A percentile compares a stretch with the other conserved stretches of the same genome.
phyloP scores from a whole-genome alignment of 495 filamentous ascomycete genomes.

The Trichocladium uniseriatum region DNA sequence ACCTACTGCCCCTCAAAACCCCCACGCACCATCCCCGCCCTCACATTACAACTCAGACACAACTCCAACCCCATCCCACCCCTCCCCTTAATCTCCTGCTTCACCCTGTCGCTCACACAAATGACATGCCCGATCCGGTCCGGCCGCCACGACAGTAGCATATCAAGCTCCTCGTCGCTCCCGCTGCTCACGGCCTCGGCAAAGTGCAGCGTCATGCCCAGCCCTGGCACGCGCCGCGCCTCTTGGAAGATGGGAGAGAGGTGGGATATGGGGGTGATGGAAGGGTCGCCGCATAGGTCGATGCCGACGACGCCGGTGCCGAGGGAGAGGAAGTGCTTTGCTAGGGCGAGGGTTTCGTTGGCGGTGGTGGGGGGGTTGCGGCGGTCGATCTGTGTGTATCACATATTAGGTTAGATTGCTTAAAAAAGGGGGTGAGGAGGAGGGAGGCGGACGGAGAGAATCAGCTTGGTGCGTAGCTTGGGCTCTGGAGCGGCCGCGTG shows the following conservation, averaged over 20 bases:
- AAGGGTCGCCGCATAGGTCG: conserved; percentile 76
- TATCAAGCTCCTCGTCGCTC: conserved; percentile 47
- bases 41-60: conserved; percentile 73
- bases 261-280: conserved; percentile 43
- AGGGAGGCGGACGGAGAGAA: conserved; percentile 45
- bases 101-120: conserved; percentile 51
- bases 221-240: no score
- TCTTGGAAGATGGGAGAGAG: no score
- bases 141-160: conserved; percentile 54
- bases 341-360: conserved; percentile 52
- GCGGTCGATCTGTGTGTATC: conserved; percentile 58
- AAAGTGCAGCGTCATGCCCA: conserved; percentile 70
- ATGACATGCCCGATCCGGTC: conserved; percentile 75
- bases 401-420: no score
- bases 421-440: no score
- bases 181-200: conserved; percentile 53
- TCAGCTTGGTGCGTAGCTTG: conserved; percentile 50
- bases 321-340: conserved; percentile 38
- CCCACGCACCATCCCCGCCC: conserved; percentile 60
- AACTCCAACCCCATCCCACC: conserved; percentile 55
- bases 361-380: conserved; percentile 49
- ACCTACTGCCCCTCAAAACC: conserved; percentile 53
- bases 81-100: conserved; percentile 39
- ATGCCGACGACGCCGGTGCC: conserved; percentile 58
- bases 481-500: conserved; percentile 1